Evolutionary conservation across 2,329 filamentous ascomycete genomes (phyloP).

Genomic region (Rutstroemia sp.): DNA sequence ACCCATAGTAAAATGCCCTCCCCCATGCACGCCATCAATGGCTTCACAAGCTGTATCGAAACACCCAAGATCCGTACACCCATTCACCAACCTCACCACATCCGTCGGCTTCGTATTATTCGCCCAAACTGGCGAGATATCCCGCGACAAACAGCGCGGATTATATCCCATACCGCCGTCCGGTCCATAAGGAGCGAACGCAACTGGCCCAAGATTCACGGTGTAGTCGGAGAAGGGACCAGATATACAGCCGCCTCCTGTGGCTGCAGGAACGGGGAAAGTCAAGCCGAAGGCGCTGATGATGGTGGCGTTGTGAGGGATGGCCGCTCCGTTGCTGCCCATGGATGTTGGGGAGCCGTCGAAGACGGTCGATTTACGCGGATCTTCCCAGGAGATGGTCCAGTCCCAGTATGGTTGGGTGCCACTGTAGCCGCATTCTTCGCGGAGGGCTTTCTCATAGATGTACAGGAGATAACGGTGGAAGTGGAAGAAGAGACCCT

Average conservation of each 20-base stretch:
- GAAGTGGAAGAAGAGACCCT: conserved; percentile 11
- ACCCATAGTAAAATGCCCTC: conserved; percentile 2
- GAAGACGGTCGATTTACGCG: conserved; percentile 43
- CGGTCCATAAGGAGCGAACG: background rate
- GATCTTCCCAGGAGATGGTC: conserved; percentile 27
- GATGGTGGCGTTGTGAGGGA: conserved; percentile 25
- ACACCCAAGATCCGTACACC: background rate
- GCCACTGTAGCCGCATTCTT: conserved; percentile 38
- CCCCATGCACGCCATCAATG: background rate
- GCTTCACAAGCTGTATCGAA: background rate
- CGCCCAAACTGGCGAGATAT: background rate
- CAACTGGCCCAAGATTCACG: conserved; percentile 3
- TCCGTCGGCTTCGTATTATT: background rate
- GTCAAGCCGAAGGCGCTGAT: conserved; percentile 16
- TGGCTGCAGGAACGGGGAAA: conserved; percentile 37
- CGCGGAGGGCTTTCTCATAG: conserved; percentile 36
- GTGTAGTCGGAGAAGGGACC: background rate
- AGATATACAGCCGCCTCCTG: conserved; percentile 44
- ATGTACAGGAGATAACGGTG: conserved; percentile 37
- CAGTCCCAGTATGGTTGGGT: conserved; percentile 29
- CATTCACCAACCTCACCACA: background rate
- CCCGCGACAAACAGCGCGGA: conserved; percentile 1
- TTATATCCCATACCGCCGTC: background rate
- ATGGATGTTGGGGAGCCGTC: conserved; percentile 45
- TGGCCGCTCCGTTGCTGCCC: conserved; percentile 39